Conservation (phyloP, 225 moss, liverwort and hornwort genomes). For the Physcomitrellopsis africana region DNA sequence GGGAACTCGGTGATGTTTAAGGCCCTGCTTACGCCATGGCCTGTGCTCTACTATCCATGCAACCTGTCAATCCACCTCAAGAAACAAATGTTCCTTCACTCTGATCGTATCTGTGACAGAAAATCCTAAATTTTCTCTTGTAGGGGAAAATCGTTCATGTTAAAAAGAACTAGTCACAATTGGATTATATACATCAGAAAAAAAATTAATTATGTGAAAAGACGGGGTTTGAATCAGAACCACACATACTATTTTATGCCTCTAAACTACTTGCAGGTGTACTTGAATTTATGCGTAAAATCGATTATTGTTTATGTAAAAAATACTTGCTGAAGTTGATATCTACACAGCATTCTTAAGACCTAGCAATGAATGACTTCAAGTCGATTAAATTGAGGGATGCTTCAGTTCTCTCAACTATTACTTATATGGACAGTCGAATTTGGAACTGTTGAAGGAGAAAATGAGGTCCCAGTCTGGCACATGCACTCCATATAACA, state of each 20-base stretch:
- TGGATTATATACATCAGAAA: no score
- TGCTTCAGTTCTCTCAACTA: not conserved
- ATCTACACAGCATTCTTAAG: no score
- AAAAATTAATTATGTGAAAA: not conserved
- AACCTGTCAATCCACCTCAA: conserved; percentile 17
- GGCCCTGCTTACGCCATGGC: conserved; percentile 27
- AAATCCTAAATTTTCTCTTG: no score
- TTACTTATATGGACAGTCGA: conserved; percentile 29
- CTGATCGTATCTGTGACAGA: not conserved
- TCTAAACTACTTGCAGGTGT: no score
- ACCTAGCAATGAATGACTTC: no score
- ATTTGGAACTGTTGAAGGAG: not conserved
- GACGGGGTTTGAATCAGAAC: no score
- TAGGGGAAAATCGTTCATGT: not conserved
- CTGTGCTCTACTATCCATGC: conserved; percentile 17
- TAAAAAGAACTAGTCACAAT: no score
- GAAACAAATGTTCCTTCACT: not conserved
- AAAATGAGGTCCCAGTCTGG: conserved; percentile 44
- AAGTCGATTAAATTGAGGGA: not conserved
- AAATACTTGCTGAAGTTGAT: no score
- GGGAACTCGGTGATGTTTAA: conserved; percentile 8
- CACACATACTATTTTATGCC: no score
- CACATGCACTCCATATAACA: conserved; percentile 38
- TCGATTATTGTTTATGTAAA: no score
- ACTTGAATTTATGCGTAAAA: no score